These are phyloP conservation scores for Plasmodium ovale DNA, from an alignment of 169 alveolate genomes.

Conservation along the genomic window DNA sequence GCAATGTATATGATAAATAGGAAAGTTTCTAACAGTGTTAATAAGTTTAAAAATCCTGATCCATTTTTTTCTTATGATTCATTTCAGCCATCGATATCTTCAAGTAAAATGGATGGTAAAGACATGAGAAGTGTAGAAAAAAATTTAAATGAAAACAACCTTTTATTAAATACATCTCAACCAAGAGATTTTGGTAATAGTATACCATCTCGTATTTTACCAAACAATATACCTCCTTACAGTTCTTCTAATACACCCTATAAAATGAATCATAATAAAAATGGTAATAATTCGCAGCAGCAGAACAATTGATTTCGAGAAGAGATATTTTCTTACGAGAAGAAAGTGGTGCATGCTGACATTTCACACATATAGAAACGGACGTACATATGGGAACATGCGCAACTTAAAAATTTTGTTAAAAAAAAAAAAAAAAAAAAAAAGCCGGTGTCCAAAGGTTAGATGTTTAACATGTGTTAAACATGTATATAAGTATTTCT, in stretches of 20 bases:
- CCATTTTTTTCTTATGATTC: conserved; percentile 25
- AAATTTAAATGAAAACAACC: conserved; percentile 23
- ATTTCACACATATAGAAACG: no score
- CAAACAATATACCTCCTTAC: conserved; percentile 16
- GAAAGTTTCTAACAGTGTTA: conserved; percentile 22
- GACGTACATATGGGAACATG: background rate
- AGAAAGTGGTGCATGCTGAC: no score
- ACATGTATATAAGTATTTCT: background rate
- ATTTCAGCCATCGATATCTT: conserved; percentile 19
- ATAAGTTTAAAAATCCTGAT: conserved; percentile 31
- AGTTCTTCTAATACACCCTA: conserved; percentile 11
- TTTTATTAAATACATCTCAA: conserved; percentile 40
- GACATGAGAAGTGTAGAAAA: conserved; percentile 40
- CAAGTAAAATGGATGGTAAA: conserved; percentile 31
- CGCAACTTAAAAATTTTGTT: background rate
- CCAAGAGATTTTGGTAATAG: conserved; percentile 23
- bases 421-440: no score
- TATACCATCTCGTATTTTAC: conserved; percentile 7
- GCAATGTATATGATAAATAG: conserved; percentile 37
- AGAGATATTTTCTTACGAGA: background rate
- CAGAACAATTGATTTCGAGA: background rate
- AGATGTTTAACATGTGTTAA: conserved; percentile 7
- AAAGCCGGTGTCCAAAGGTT: background rate
- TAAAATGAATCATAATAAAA: conserved; percentile 25
- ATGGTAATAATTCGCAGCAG: conserved; percentile 32